phyloP scores from a whole-genome alignment of 306 rosid species.

The Datisca glomerata region DNA sequence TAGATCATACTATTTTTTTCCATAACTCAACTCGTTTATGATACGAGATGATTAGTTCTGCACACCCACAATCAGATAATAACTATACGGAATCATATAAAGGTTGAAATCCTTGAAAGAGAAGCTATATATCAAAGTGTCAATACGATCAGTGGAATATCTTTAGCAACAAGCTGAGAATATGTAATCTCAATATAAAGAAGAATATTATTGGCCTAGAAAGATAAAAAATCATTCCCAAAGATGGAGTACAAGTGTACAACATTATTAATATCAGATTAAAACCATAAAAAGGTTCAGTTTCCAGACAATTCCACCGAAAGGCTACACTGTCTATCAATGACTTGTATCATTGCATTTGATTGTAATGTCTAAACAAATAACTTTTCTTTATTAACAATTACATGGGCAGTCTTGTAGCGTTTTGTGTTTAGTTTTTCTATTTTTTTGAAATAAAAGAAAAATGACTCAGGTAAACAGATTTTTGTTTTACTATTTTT shows the following conservation, averaged over 20 bases:
- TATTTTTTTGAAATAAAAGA: no score
- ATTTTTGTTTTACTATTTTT: background rate
- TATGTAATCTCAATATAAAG: background rate
- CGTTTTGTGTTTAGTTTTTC: no score
- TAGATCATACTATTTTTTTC: background rate
- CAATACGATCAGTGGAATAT: background rate
- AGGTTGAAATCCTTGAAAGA: no score
- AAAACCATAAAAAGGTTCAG: background rate
- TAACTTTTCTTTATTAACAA: background rate
- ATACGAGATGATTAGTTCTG: no score
- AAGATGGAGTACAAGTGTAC: no score
- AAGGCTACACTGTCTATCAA: conserved; percentile 1
- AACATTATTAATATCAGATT: background rate
- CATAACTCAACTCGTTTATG: no score
- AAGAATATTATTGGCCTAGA: background rate
- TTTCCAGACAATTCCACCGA: conserved; percentile 1
- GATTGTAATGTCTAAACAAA: conserved; percentile 1
- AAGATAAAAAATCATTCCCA: no score
- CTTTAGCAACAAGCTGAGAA: conserved; percentile 4
- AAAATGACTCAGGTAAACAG: conserved; percentile 1
- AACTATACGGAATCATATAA: no score
- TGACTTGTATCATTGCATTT: background rate
- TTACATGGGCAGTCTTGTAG: no score
- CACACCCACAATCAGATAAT: no score
- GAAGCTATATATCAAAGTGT: no score